Conservation (phyloP, 176 grass and related monocot species). For the Triticum monococcum region DNA sequence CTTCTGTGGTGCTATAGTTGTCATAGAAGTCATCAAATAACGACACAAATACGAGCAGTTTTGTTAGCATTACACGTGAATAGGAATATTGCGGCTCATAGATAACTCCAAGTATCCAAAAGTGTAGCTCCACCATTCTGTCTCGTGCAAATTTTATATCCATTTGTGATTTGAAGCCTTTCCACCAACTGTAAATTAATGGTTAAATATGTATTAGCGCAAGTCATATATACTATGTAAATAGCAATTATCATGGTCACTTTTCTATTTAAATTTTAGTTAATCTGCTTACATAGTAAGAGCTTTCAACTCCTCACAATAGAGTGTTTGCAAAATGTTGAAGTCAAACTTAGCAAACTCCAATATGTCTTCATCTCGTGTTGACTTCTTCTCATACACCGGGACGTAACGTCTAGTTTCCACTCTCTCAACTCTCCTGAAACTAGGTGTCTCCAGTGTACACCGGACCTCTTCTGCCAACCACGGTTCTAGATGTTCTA, state of each 20-base stretch:
- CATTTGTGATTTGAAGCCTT: slow-evolving; percentile 2
- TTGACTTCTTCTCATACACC: slow-evolving; percentile 17
- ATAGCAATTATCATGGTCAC: background rate
- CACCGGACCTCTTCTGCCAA: slow-evolving; percentile 18
- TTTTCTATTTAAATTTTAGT: background rate
- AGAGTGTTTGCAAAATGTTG: slow-evolving; percentile 40
- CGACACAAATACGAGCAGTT: background rate
- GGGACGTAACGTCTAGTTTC: slow-evolving; percentile 32
- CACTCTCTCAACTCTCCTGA: slow-evolving; percentile 31
- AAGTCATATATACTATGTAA: background rate
- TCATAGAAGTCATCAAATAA: slow-evolving; percentile 64
- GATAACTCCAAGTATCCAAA: slow-evolving; percentile 34
- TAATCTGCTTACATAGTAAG: slow-evolving; percentile 13
- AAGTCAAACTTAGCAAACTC: slow-evolving; percentile 45
- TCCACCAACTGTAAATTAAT: slow-evolving; percentile 52
- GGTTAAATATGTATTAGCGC: background rate
- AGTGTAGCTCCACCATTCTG: slow-evolving; percentile 43
- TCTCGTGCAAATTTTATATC: slow-evolving; percentile 31
- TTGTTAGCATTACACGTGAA: slow-evolving; percentile 33
- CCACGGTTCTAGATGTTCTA: background rate
- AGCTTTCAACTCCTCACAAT: slow-evolving; percentile 34
- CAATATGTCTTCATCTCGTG: background rate
- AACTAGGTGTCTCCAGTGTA: slow-evolving; percentile 27
- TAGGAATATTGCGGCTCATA: slow-evolving; percentile 40
- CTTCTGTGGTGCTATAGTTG: slow-evolving; percentile 44